Conservation (phyloP, 306 rosid genomes). For the Quercus glauca region DNA sequence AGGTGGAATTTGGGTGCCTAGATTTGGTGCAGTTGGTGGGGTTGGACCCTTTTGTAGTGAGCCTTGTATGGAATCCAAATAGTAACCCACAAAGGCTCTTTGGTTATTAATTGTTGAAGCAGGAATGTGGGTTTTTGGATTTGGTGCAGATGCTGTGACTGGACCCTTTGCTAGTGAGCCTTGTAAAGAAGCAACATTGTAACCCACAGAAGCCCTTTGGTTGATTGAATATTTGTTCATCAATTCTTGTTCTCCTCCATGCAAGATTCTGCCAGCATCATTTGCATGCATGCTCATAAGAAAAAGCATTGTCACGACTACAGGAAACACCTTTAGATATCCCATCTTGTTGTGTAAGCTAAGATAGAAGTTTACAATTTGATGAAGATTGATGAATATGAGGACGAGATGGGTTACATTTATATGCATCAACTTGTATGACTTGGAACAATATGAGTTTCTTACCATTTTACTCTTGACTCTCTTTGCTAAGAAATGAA, state of each 20-base stretch:
- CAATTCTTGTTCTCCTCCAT: neutral
- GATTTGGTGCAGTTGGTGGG: no score
- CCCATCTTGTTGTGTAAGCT: neutral
- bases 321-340: neutral
- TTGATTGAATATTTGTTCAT: neutral
- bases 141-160: no score
- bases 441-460: neutral
- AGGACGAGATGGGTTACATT: neutral
- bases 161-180: no score
- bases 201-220: no score
- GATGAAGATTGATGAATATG: neutral
- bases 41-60: no score
- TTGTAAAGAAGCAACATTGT: no score
- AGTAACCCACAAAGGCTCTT: no score
- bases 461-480: neutral
- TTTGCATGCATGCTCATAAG: neutral
- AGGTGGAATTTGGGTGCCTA: no score
- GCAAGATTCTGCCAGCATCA: neutral
- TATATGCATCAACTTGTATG: constrained; percentile 2
- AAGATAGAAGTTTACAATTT: neutral
- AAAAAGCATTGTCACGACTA: neutral
- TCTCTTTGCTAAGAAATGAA: neutral
- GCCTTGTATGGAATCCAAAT: no score
- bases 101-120: no score
- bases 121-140: no score